Conservation (phyloP, 2,329 filamentous ascomycete species). For the Ramularia collo-cygni region DNA sequence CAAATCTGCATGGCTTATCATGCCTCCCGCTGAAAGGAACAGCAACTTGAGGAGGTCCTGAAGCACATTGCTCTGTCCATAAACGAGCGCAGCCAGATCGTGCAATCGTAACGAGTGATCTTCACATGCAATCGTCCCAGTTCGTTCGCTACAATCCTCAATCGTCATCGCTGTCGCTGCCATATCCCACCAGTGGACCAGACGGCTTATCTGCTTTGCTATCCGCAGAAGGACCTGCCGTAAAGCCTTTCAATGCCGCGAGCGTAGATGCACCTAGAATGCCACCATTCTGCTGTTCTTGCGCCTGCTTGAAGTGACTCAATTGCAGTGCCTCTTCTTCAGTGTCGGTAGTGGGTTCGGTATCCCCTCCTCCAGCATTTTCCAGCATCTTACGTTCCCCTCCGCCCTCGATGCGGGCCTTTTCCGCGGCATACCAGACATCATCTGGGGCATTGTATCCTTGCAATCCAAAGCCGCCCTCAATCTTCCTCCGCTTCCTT, state of each 20-base stretch:
- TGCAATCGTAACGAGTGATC: constrained; percentile 12
- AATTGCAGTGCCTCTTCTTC: constrained; percentile 37
- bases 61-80: constrained; percentile 37
- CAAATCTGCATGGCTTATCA: constrained; percentile 49
- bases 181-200: constrained; percentile 80
- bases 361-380: constrained; percentile 38
- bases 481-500: constrained; percentile 79
- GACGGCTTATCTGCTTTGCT: constrained; percentile 45
- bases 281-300: constrained; percentile 42
- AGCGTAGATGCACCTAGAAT: constrained; percentile 80
- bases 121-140: too few relatives aligned
- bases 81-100: constrained; percentile 16
- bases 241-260: constrained; percentile 62
- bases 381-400: constrained; percentile 55
- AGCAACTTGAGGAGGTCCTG: constrained; percentile 33
- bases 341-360: constrained; percentile 31
- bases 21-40: constrained; percentile 31
- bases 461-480: constrained; percentile 79
- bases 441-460: constrained; percentile 93
- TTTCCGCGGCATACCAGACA: constrained; percentile 80
- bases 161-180: constrained; percentile 77
- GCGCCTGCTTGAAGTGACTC: constrained; percentile 3
- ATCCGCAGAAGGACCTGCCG: constrained; percentile 31
- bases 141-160: too few relatives aligned
- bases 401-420: constrained; percentile 59